A percentile compares a stretch with the other conserved stretches of the same genome.
Evolutionary conservation across 805 yeast genomes (phyloP).

Genomic region (Candida taoyuanica): DNA sequence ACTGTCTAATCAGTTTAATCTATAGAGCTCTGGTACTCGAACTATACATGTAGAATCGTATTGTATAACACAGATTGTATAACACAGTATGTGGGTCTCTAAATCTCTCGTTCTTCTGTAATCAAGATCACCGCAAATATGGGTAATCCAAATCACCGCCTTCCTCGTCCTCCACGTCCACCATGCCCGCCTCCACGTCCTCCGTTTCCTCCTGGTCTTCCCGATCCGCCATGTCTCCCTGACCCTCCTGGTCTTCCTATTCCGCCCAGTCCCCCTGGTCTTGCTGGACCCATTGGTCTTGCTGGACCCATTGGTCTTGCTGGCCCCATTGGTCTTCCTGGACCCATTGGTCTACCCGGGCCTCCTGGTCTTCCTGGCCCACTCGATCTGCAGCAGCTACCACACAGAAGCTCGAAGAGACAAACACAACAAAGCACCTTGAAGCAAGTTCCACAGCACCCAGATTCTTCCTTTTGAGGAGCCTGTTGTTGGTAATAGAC

Average conservation of each 20-base stretch:
- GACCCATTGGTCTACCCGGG: constrained; percentile 8
- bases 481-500: constrained; percentile 25
- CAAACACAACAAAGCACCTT: constrained; percentile 23
- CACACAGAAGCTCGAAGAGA: constrained; percentile 18
- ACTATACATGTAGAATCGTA: not conserved
- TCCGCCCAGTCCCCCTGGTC: no score
- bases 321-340: not conserved
- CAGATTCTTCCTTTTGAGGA: constrained; percentile 10
- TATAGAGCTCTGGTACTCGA: no score
- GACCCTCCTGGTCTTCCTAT: no score
- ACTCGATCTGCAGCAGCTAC: constrained; percentile 10
- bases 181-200: no score
- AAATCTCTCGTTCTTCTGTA: no score
- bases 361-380: constrained; percentile 10
- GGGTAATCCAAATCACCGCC: no score
- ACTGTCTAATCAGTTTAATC: constrained; percentile 8
- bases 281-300: no score
- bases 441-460: constrained; percentile 25
- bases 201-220: no score
- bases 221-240: no score
- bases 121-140: no score
- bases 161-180: no score
- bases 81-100: not conserved
- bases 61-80: not conserved
- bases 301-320: not conserved